Conservation (phyloP, 179 eudicot species). For the Corrigiola litoralis region DNA sequence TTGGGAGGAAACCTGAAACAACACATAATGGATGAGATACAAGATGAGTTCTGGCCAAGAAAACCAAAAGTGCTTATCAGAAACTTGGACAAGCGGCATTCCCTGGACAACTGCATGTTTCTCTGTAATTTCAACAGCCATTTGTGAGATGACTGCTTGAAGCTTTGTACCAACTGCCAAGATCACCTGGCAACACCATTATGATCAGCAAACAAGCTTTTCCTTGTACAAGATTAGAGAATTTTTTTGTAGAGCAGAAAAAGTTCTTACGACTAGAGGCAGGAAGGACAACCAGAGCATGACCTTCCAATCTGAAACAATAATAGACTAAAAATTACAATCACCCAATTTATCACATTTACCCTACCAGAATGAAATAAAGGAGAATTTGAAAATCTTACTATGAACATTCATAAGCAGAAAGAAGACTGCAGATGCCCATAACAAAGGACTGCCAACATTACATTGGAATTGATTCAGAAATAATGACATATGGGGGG, state of each 20-base stretch:
- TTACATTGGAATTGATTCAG: background rate
- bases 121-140: conserved; percentile 84
- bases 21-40: conserved; percentile 60
- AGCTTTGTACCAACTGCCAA: conserved; percentile 84
- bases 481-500: background rate
- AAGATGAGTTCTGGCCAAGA: conserved; percentile 55
- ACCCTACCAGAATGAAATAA: background rate
- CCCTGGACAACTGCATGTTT: conserved; percentile 87
- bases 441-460: conserved; percentile 60
- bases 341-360: background rate
- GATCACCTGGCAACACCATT: conserved; percentile 39
- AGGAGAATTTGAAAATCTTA: conserved; percentile 19
- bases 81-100: conserved; percentile 79
- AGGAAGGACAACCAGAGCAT: conserved; percentile 58
- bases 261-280: conserved; percentile 59
- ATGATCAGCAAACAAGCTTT: conserved; percentile 16
- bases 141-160: conserved; percentile 67
- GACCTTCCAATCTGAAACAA: conserved; percentile 46
- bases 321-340: background rate
- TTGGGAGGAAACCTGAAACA: conserved; percentile 53
- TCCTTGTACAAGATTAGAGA: background rate
- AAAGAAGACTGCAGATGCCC: conserved; percentile 57
- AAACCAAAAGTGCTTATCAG: conserved; percentile 80
- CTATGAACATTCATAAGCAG: conserved; percentile 29
- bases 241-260: background rate